These are phyloP conservation scores for Neoboletus brunneissimus DNA, from an alignment of 768 basidiomycete species.

Conservation along the genomic window DNA sequence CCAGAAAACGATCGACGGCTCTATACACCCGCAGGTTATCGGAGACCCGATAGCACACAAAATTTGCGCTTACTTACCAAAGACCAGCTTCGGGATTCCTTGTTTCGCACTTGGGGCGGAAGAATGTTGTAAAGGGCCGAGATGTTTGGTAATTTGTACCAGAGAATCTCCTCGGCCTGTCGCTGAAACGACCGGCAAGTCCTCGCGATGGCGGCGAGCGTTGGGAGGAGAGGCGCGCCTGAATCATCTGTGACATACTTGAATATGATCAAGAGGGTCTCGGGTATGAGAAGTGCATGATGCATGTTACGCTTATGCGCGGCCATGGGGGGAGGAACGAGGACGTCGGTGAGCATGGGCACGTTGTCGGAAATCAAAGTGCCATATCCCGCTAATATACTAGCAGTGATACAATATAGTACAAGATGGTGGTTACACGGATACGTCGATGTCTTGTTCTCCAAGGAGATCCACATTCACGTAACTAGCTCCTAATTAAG, in stretches of 20 bases:
- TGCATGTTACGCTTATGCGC: slow-evolving; percentile 13
- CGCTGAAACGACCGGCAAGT: slow-evolving; percentile 23
- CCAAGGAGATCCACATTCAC: not conserved
- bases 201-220: slow-evolving; percentile 27
- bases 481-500: not conserved
- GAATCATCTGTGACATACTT: slow-evolving; percentile 13
- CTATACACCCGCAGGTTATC: slow-evolving; percentile 1
- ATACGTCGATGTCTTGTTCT: not conserved
- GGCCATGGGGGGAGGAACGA: not conserved
- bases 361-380: not conserved
- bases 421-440: not conserved
- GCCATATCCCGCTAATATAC: not conserved
- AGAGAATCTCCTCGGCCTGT: slow-evolving; percentile 23
- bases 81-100: slow-evolving; percentile 15
- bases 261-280: slow-evolving; percentile 25
- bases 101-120: slow-evolving; percentile 14
- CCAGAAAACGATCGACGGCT: slow-evolving; percentile 20
- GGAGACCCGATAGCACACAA: not conserved
- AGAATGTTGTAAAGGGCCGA: slow-evolving; percentile 16
- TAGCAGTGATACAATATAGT: not conserved
- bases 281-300: slow-evolving; percentile 16
- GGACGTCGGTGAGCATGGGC: slow-evolving; percentile 2
- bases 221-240: slow-evolving; percentile 14
- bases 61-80: slow-evolving; percentile 11
- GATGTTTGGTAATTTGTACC: slow-evolving; percentile 14